A percentile compares a stretch with the other conserved stretches of the same genome.
phyloP scores from a whole-genome alignment of 352 stramenopile genomes.

The Pythium scleroteichum region DNA sequence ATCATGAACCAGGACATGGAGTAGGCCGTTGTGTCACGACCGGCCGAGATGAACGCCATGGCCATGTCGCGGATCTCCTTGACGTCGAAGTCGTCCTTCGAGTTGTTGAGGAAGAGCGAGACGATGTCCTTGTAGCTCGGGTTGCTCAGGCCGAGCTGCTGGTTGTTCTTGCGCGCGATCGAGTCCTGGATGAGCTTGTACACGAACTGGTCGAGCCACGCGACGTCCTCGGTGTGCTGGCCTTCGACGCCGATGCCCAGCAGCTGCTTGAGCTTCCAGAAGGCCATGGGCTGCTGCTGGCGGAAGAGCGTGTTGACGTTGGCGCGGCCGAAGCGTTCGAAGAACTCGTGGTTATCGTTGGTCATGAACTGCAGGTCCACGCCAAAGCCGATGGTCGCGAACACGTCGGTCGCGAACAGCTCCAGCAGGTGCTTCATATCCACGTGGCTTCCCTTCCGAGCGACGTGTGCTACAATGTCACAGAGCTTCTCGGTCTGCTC shows the following conservation, averaged over 20 bases:
- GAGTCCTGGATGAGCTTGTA: constrained; percentile 25
- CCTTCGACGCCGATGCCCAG: constrained; percentile 37
- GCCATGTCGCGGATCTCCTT: constrained; percentile 72
- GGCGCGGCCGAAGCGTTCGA: constrained; percentile 8
- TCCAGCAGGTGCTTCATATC: constrained; percentile 50
- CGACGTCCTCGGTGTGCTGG: constrained; percentile 29
- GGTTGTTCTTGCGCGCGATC: constrained; percentile 11
- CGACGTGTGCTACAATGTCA: constrained; percentile 22
- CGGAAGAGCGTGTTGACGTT: constrained; percentile 17
- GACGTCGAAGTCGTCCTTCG: neutral
- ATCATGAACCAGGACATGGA: constrained; percentile 73
- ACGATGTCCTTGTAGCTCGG: constrained; percentile 11
- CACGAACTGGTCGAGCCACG: constrained; percentile 22
- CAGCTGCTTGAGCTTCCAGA: constrained; percentile 45
- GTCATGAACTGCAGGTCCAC: constrained; percentile 28
- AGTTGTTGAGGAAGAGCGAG: constrained; percentile 18
- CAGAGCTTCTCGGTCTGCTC: constrained; percentile 36
- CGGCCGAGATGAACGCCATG: constrained; percentile 72
- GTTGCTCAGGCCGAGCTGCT: constrained; percentile 5
- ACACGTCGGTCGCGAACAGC: constrained; percentile 64
- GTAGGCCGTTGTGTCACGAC: constrained; percentile 72
- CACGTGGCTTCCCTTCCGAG: constrained; percentile 11
- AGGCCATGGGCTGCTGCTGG: constrained; percentile 28
- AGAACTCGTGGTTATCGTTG: constrained; percentile 10
- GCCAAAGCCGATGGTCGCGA: constrained; percentile 57